A percentile compares a stretch with the other conserved stretches of the same genome.
Conservation (phyloP, 257 asterid species). For the Nicotiana otophora region DNA sequence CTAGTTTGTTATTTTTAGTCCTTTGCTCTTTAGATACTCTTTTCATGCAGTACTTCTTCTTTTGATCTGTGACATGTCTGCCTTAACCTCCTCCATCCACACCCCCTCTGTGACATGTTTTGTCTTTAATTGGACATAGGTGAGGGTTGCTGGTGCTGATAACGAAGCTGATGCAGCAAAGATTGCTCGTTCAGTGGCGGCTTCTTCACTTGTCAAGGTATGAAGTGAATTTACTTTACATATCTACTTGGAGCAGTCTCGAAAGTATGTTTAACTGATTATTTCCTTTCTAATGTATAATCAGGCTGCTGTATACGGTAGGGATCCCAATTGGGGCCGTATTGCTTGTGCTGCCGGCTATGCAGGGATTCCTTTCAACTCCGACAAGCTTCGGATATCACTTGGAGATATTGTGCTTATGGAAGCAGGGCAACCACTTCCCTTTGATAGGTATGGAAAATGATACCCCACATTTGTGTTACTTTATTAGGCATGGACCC, state of each 20-base stretch:
- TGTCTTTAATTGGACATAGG: conserved; percentile 40
- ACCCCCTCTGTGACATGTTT: not conserved
- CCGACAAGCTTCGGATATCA: conserved; percentile 58
- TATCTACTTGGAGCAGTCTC: not conserved
- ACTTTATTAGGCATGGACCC: not conserved
- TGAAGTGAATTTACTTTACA: not conserved
- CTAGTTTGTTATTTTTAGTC: not conserved
- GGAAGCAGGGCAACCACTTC: conserved; percentile 91
- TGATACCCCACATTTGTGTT: not conserved
- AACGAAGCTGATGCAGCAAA: conserved; percentile 84
- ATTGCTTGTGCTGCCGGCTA: conserved; percentile 97
- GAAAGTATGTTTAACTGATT: conserved; percentile 14
- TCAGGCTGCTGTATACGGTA: conserved; percentile 90
- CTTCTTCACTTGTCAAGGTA: conserved; percentile 91
- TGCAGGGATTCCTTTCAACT: conserved; percentile 76
- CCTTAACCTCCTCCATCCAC: not conserved
- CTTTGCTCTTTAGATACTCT: not conserved
- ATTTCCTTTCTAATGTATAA: conserved; percentile 2
- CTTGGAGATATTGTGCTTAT: conserved; percentile 79
- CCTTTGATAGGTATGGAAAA: conserved; percentile 63
- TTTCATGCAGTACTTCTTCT: not conserved
- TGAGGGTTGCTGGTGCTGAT: conserved; percentile 69
- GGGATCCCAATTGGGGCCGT: conserved; percentile 99
- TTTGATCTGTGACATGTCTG: not conserved
- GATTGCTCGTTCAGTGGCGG: conserved; percentile 92